Conservation (phyloP, 2,329 filamentous ascomycete species). For the Claviceps maximensis region DNA sequence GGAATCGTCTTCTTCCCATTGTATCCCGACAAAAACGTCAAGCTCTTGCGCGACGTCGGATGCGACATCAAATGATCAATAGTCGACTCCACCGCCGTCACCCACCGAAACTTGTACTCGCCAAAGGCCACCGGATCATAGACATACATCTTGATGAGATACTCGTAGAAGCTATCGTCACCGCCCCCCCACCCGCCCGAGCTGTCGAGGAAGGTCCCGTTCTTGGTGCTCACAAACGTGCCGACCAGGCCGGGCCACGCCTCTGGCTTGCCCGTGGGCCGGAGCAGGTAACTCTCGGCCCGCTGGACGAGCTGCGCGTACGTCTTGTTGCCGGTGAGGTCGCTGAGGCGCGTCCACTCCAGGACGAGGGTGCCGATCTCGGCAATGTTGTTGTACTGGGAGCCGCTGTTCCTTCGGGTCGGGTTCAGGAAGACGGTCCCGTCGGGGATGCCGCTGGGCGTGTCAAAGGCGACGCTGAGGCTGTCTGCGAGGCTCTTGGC, state of each 20-base stretch:
- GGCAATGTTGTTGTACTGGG: constrained; percentile 55
- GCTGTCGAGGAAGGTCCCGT: constrained; percentile 54
- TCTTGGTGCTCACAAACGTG: constrained; percentile 47
- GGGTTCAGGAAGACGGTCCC: constrained; percentile 52
- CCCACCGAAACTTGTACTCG: constrained; percentile 60
- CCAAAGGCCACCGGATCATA: constrained; percentile 56
- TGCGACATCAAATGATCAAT: constrained; percentile 59
- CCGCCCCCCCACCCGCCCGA: constrained; percentile 65
- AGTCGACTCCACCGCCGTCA: constrained; percentile 59
- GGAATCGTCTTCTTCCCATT: constrained; percentile 30
- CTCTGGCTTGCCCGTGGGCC: constrained; percentile 44
- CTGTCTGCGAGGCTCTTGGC: constrained; percentile 56
- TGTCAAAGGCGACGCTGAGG: constrained; percentile 67
- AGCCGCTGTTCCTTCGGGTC: constrained; percentile 31
- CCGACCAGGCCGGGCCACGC: constrained; percentile 70
- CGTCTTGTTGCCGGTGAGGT: constrained; percentile 52
- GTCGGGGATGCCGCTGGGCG: constrained; percentile 58
- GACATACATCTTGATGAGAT: constrained; percentile 81
- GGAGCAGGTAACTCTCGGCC: constrained; percentile 56
- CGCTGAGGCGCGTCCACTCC: constrained; percentile 72
- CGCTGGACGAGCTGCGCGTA: constrained; percentile 56
- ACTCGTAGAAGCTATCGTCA: constrained; percentile 75
- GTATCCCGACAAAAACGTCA: constrained; percentile 58
- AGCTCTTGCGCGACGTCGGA: constrained; percentile 49
- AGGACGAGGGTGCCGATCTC: constrained; percentile 66